Evolutionary conservation across 805 yeast genomes (phyloP).

Genomic region (Lipomyces yamanashiensis): DNA sequence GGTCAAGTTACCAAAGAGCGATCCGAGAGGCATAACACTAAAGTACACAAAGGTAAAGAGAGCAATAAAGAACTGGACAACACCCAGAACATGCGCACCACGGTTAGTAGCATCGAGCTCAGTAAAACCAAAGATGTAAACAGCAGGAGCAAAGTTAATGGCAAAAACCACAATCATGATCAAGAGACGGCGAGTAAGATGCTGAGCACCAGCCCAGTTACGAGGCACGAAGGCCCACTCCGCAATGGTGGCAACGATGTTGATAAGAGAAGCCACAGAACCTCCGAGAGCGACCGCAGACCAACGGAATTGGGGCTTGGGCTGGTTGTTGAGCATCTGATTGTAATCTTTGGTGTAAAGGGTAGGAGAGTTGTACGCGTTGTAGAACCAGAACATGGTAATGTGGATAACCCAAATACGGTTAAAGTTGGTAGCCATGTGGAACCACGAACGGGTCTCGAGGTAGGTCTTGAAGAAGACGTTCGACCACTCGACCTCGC

Average conservation of each 20-base stretch:
- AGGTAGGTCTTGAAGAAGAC: conserved; percentile 95
- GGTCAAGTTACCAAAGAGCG: conserved; percentile 90
- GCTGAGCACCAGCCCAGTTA: conserved; percentile 99
- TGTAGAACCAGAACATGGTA: conserved; percentile 91
- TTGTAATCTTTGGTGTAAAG: conserved; percentile 84
- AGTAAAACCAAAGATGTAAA: conserved; percentile 82
- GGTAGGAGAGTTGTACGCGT: conserved; percentile 89
- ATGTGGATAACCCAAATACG: conserved; percentile 97
- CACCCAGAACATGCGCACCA: conserved; percentile 76
- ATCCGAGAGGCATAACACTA: conserved; percentile 95
- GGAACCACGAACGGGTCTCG: conserved; percentile 98
- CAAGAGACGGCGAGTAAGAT: conserved; percentile 82
- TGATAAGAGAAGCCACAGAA: conserved; percentile 77
- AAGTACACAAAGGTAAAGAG: conserved; percentile 82
- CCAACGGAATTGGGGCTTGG: conserved; percentile 91
- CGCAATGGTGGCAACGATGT: conserved; percentile 81
- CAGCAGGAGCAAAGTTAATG: conserved; percentile 81
- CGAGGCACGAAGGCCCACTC: conserved; percentile 98
- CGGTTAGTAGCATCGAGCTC: conserved; percentile 67
- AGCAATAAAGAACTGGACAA: conserved; percentile 88
- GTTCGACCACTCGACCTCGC: conserved; percentile 89
- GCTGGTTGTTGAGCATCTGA: conserved; percentile 82
- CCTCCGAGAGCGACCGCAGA: conserved; percentile 94
- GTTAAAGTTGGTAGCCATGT: conserved; percentile 89
- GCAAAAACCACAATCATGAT: conserved; percentile 69